Conservation (phyloP, 73 alveolate species). For the Blepharisma japonicum region DNA sequence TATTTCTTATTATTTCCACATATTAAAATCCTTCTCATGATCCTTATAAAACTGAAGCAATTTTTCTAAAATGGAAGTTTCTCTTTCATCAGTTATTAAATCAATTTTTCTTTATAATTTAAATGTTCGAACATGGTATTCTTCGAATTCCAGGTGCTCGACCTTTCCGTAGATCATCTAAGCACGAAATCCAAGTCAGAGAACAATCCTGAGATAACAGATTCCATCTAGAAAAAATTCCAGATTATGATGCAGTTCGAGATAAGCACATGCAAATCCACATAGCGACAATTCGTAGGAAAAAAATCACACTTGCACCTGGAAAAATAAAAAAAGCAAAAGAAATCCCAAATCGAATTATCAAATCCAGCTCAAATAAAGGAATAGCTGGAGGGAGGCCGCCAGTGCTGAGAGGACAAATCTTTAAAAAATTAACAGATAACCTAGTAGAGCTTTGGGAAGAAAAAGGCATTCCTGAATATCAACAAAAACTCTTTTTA, state of each 20-base stretch:
- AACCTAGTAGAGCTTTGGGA: constrained; percentile 8
- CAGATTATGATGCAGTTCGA: constrained; percentile 14
- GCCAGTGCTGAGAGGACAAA: background rate
- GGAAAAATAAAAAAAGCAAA: background rate
- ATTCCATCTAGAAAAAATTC: constrained; percentile 13
- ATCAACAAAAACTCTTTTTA: background rate
- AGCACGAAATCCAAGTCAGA: background rate
- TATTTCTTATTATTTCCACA: too few species aligned
- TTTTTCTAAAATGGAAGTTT: too few species aligned
- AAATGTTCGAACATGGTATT: constrained; percentile 15
- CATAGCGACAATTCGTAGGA: background rate
- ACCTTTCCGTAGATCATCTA: background rate
- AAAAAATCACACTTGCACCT: background rate
- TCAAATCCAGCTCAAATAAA: too few species aligned
- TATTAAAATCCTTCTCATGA: too few species aligned
- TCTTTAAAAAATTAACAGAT: background rate
- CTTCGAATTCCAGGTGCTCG: constrained; percentile 29
- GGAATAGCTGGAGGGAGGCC: background rate
- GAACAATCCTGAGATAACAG: constrained; percentile 26
- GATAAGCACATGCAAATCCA: background rate
- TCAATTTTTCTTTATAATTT: background rate
- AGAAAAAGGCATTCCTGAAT: background rate
- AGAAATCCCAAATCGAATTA: background rate
- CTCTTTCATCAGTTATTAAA: too few species aligned
- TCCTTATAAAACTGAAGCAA: too few species aligned